Base-by-base conservation (phyloP, 495 filamentous ascomycete species). In the Aspergillus nanangensis region DNA sequence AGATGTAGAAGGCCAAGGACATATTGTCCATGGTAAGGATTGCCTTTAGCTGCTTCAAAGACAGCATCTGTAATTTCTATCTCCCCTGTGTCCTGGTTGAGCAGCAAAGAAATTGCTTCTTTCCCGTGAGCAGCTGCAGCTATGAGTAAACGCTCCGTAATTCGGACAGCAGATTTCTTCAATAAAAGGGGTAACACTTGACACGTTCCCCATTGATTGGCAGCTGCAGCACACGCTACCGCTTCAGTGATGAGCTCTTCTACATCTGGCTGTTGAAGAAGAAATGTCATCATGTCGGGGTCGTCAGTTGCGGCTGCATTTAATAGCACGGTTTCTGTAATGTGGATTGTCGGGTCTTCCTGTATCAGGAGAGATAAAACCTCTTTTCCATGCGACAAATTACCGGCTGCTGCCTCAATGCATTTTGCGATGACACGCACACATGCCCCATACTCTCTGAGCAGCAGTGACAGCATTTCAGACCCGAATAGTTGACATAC, bases 81-180 rank as follows among this genome's bases (percentile, higher is more conserved):
- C n/a, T n/a, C n/a, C n/a, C n/a, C n/a, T n/a, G n/a, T n/a, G n/a
- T n/a, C n/a, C n/a, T n/a, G n/a, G n/a, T n/a, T n/a, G n/a, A 31
- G 27, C 7, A 31, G 27, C 7, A 31, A 31, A 13, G 13, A 31
- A 13, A 31, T 13, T 31, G 27, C 27, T 24, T 41, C 38, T 23
- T 23, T 41, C 4, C 17, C 7, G n/a, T 3, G 0, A 2, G 4
- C 4, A 41, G 18, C 10, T 0, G 4, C 20, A 3, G 5, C 27
- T 8, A 47, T 31, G 24, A 47, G 22, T n/a, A 40, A 23, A 20
- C 34, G 25, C 34, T 47, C 36, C 10, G 24, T 47, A n/a, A 41
- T 41, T 40, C 24, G 36, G 15, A 41, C 35, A 7, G 5, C 25
- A 13, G 31, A 41, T 10, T 5, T 8, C 13, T 22, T 18, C 14